A percentile compares a stretch with the other conserved stretches of the same genome.
These are phyloP conservation scores for Pythium sp. DNA, from an alignment of 352 stramenopile genomes.

Conservation along the genomic window DNA sequence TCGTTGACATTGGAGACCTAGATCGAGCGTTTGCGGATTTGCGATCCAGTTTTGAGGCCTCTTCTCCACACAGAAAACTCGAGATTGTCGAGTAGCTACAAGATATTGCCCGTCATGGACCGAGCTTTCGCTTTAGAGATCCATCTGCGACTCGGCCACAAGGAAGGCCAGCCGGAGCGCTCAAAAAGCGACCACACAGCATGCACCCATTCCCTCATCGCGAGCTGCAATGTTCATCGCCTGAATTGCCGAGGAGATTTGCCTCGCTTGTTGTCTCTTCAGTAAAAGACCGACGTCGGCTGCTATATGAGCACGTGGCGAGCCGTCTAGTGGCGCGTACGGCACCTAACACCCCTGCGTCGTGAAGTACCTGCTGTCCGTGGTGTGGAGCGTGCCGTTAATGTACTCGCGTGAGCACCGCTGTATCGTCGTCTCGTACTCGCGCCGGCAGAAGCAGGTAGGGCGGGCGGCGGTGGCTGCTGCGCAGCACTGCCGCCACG, in stretches of 20 bases:
- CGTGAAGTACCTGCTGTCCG: conserved; percentile 80
- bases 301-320: too few relatives aligned
- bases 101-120: not conserved
- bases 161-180: not conserved
- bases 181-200: not conserved
- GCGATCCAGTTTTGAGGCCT: not conserved
- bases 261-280: too few relatives aligned
- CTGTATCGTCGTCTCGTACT: not conserved
- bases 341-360: conserved; percentile 68
- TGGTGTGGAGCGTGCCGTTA: conserved; percentile 73
- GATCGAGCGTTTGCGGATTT: conserved; percentile 1
- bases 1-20: conserved; percentile 1
- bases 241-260: too few relatives aligned
- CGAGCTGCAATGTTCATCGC: too few relatives aligned
- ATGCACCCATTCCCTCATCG: not conserved
- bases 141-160: not conserved
- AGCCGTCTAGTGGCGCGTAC: conserved; percentile 34
- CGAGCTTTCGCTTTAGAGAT: not conserved
- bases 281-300: too few relatives aligned
- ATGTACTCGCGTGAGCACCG: conserved; percentile 83
- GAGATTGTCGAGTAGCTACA: not conserved
- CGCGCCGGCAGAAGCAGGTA: too few relatives aligned
- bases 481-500: too few relatives aligned
- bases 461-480: too few relatives aligned
- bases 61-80: not conserved